Base-by-base conservation (phyloP, 805 yeast genomes). In the Saccharomycopsis synnaedendra region DNA sequence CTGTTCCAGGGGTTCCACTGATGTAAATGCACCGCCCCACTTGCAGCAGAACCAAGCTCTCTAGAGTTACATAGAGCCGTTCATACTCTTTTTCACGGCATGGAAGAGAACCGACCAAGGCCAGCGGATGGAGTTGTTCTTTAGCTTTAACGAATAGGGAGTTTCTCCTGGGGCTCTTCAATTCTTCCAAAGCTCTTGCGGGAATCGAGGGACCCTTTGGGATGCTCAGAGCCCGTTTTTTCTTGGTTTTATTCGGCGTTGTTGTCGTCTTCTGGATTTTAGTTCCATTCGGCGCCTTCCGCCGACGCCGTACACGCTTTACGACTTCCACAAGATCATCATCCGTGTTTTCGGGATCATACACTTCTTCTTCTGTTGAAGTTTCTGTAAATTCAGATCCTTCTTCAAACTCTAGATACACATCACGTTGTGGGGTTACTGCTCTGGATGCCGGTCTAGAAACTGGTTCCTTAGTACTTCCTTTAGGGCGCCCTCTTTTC, bases 1-100 rank as follows among this genome's bases (percentile, higher is more conserved):
- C 98, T 2, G 94, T 90, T 5, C 99, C 99, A 0, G 99, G 98
- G 0, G 96, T 87, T 3, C 99, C 99, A 63, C 96, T 86, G 7
- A 93, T 79, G 60, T 89, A 93, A 4, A 93, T 64, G 55, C 96
- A 86, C 5, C 89, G 75, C 0, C 97, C 97, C 1, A 82, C 73
- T 39, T 76, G 75, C 10, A 81, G 73, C 42, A 71, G 71, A 34
- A 90, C 75, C 0, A 95, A 84, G 41, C 78, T 71, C 56, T 87
- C 88, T 3, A 93, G 61, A 39, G 78, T 76, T 41, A 75, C 59
- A 60, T 80, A 85, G 4, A 93, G 67, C 47, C 79, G 74, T 6
- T 80, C 75, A 59, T 82, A 88, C 60, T 93, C 95, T 27, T 75
- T 74, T 54, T 87, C 97, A 47, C 98, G 72, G 49, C 97, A 88